phyloP scores from a whole-genome alignment of 306 rosid genomes.

The Ziziphus jujuba region DNA sequence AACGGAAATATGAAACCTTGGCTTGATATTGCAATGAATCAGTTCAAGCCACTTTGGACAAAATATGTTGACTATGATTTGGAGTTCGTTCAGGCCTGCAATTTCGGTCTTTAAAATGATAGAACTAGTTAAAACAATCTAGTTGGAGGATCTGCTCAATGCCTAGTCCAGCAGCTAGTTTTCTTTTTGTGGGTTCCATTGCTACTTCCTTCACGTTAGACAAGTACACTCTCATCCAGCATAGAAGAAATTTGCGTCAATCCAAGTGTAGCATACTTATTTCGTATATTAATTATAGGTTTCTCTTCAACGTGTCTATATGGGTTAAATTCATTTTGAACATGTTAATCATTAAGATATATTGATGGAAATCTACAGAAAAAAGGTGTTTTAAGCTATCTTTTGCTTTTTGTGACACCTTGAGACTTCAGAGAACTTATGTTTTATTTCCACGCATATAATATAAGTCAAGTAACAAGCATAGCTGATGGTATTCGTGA shows the following conservation, averaged over 20 bases:
- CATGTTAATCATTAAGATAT: conserved; percentile 22
- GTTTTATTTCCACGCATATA: neutral
- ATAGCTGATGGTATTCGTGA: neutral
- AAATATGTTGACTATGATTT: conserved; percentile 73
- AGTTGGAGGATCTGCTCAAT: conserved; percentile 25
- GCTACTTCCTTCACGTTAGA: conserved; percentile 32
- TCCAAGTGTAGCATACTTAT: conserved; percentile 55
- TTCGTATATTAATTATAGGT: conserved; percentile 38
- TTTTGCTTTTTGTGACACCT: conserved; percentile 7
- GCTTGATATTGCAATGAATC: conserved; percentile 89
- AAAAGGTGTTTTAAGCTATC: conserved; percentile 17
- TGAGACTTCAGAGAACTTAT: neutral
- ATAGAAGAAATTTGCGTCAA: conserved; percentile 41
- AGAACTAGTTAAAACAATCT: conserved; percentile 5
- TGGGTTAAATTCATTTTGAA: conserved; percentile 29
- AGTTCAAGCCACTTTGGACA: conserved; percentile 78
- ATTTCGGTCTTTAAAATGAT: conserved; percentile 58
- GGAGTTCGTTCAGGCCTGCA: conserved; percentile 85
- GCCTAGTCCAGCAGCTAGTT: conserved; percentile 29
- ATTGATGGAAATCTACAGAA: conserved; percentile 13
- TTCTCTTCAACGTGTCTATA: conserved; percentile 34
- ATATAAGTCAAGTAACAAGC: no score
- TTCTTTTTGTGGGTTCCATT: conserved; percentile 27
- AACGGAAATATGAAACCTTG: conserved; percentile 91
- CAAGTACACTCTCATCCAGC: conserved; percentile 26